Percentiles rank a stretch among this genome's conserved stretches.
Conservation (phyloP, 495 filamentous ascomycete genomes). For the Halenospora varia region DNA sequence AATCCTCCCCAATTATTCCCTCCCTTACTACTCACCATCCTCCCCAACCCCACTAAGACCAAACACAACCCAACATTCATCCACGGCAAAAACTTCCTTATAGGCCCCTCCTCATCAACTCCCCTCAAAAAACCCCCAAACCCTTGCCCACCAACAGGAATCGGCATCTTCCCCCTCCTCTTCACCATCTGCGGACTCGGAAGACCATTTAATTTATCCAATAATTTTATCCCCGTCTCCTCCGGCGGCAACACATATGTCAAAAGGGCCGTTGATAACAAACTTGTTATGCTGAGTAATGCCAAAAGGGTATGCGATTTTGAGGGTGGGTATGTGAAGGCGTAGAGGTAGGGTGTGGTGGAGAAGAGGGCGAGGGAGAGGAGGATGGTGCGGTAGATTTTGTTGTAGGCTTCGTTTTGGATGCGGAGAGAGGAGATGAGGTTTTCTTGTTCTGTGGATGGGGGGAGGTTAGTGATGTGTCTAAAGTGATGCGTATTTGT, state of each 20-base stretch:
- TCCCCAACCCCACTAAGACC: constrained; percentile 37
- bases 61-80: constrained; percentile 42
- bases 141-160: not conserved
- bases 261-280: constrained; percentile 53
- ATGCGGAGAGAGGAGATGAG: constrained; percentile 54
- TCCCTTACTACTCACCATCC: constrained; percentile 38
- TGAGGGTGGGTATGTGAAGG: constrained; percentile 35
- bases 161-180: not conserved
- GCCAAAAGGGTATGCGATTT: constrained; percentile 34
- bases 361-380: constrained; percentile 52
- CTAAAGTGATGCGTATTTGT: not conserved
- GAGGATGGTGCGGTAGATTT: constrained; percentile 53
- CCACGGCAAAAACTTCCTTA: constrained; percentile 42
- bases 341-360: constrained; percentile 46
- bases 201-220: constrained; percentile 35
- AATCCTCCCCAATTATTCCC: constrained; percentile 18
- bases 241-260: constrained; percentile 37
- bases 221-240: constrained; percentile 29
- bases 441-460: constrained; percentile 60
- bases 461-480: not conserved
- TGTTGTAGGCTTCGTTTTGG: constrained; percentile 56
- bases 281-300: constrained; percentile 54
- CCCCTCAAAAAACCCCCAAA: too few species aligned
- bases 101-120: constrained; percentile 24
- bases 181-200: too few species aligned